phyloP scores from a whole-genome alignment of 352 stramenopile genomes.

The Phytophthora agathidicida region DNA sequence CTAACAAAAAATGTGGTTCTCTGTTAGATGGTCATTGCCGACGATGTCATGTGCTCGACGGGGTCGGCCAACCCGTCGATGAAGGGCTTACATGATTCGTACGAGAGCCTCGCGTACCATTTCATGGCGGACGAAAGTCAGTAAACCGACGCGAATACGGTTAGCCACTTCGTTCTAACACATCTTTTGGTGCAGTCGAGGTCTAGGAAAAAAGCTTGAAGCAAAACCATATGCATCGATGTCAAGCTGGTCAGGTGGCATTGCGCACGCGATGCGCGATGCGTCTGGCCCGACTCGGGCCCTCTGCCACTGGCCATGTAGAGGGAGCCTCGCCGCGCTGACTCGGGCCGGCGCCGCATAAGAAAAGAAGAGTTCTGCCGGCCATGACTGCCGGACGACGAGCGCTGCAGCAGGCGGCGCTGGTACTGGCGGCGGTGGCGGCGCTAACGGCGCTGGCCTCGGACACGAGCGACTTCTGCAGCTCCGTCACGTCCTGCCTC shows the following conservation, averaged over 20 bases:
- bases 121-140: too few species aligned
- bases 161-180: too few species aligned
- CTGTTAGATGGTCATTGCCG: too few species aligned
- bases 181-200: too few species aligned
- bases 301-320: slow-evolving; percentile 20
- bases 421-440: not conserved
- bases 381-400: slow-evolving; percentile 20
- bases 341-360: slow-evolving; percentile 13
- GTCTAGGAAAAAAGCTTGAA: too few species aligned
- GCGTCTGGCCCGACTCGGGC: slow-evolving; percentile 28
- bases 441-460: slow-evolving; percentile 4
- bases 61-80: too few species aligned
- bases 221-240: slow-evolving; percentile 14
- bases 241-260: slow-evolving; percentile 17
- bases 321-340: not conserved
- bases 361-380: slow-evolving; percentile 25
- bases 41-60: too few species aligned
- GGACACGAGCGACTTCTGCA: slow-evolving; percentile 44
- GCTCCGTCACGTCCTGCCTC: slow-evolving; percentile 43
- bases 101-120: too few species aligned
- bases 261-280: slow-evolving; percentile 21
- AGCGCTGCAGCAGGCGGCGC: not conserved
- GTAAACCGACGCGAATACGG: too few species aligned
- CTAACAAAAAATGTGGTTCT: too few species aligned
- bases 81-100: too few species aligned